These are phyloP conservation scores for Pythium utonaiense DNA, from an alignment of 352 stramenopile species.

Conservation along the genomic window DNA sequence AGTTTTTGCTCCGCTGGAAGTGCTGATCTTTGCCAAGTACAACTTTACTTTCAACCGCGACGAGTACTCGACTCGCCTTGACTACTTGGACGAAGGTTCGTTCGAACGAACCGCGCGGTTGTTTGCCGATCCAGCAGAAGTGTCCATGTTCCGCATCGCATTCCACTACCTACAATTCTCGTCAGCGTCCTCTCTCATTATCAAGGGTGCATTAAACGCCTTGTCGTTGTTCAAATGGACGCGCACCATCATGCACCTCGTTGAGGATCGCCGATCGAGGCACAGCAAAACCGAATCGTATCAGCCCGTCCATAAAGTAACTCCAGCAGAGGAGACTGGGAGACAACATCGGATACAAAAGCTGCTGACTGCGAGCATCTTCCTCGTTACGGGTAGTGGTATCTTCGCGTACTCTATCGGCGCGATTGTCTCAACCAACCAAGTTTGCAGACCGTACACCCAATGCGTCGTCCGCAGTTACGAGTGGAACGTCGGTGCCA, in stretches of 20 bases:
- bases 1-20: conserved; percentile 42
- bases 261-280: neutral
- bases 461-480: conserved; percentile 5
- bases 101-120: conserved; percentile 39
- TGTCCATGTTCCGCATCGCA: conserved; percentile 37
- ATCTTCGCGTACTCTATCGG: neutral
- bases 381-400: neutral
- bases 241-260: conserved; percentile 29
- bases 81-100: conserved; percentile 23
- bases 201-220: conserved; percentile 35
- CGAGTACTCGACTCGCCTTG: conserved; percentile 31
- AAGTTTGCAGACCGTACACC: neutral
- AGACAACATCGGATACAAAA: neutral
- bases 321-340: neutral
- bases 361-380: neutral
- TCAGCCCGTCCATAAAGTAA: neutral
- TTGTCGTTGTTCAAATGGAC: conserved; percentile 45
- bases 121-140: conserved; percentile 37
- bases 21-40: conserved; percentile 37
- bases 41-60: conserved; percentile 38
- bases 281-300: neutral
- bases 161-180: conserved; percentile 47
- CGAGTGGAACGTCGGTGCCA: conserved; percentile 1
- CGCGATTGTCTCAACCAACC: neutral
- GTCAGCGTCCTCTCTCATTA: conserved; percentile 16